Evolutionary conservation across 2,329 filamentous ascomycete species (phyloP).

Genomic region (Fusarium coicis): DNA sequence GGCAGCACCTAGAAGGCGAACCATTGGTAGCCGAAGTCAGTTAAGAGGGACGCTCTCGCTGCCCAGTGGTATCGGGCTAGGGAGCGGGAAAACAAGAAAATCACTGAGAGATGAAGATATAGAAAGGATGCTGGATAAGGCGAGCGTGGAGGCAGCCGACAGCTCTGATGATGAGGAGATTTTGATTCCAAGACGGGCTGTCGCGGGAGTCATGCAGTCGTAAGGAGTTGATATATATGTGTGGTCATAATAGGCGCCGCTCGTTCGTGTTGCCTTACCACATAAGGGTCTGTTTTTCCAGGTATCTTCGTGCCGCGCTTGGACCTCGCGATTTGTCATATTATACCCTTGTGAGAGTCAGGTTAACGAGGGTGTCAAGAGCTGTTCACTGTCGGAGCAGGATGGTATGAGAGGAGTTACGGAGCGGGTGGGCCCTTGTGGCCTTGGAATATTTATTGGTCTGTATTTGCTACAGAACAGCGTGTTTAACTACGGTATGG

Average conservation of each 20-base stretch:
- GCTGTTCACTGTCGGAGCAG: neutral
- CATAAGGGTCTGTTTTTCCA: neutral
- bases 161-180: constrained; percentile 70
- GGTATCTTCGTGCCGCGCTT: neutral
- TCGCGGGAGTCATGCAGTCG: constrained; percentile 46
- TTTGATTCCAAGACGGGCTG: constrained; percentile 53
- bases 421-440: neutral
- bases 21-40: constrained; percentile 53
- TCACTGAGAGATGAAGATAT: constrained; percentile 65
- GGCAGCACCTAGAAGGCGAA: constrained; percentile 57
- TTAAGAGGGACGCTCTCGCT: constrained; percentile 58
- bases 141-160: constrained; percentile 59
- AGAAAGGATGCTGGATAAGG: constrained; percentile 67
- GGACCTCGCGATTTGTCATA: neutral
- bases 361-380: neutral
- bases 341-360: neutral
- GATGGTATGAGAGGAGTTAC: neutral
- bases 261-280: neutral
- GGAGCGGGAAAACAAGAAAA: constrained; percentile 51
- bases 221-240: constrained; percentile 13
- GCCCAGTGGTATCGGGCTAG: constrained; percentile 59
- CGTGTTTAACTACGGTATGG: constrained; percentile 13
- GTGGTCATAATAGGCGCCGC: neutral
- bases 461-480: neutral
- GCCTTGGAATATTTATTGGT: neutral